Evolutionary conservation across 2,329 filamentous ascomycete genomes (phyloP).

Genomic region (Neobulgaria alba): DNA sequence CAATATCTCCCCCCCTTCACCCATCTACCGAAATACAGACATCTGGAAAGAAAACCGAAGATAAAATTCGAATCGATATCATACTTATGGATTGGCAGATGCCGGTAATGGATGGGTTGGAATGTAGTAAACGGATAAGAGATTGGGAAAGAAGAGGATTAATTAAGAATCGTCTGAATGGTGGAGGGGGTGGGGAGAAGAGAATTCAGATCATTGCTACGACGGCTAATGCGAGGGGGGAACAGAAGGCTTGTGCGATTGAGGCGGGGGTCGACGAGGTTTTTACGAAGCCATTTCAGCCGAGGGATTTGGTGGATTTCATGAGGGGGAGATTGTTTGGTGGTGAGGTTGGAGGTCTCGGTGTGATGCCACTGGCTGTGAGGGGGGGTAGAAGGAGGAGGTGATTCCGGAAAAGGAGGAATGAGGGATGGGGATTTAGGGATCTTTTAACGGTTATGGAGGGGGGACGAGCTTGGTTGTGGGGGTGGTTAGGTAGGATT

Average conservation of each 20-base stretch:
- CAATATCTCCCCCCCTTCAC: not conserved
- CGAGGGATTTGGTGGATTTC: slow-evolving; percentile 7
- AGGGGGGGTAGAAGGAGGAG: too few relatives aligned
- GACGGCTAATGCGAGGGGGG: slow-evolving; percentile 25
- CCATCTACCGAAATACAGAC: not conserved
- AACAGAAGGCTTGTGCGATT: slow-evolving; percentile 22
- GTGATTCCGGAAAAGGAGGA: too few relatives aligned
- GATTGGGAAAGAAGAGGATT: too few relatives aligned
- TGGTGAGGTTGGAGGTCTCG: too few relatives aligned
- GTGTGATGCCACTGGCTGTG: too few relatives aligned
- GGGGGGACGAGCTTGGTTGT: too few relatives aligned
- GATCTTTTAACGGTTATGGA: too few relatives aligned
- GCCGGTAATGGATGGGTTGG: slow-evolving; percentile 64
- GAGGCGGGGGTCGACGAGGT: slow-evolving; percentile 17
- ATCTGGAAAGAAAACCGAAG: not conserved
- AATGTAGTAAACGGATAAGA: slow-evolving; percentile 56
- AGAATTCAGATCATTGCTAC: slow-evolving; percentile 32
- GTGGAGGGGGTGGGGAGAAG: slow-evolving; percentile 40
- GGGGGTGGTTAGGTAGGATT: too few relatives aligned
- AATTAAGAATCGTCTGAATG: too few relatives aligned
- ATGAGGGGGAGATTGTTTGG: slow-evolving; percentile 9
- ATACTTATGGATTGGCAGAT: slow-evolving; percentile 73
- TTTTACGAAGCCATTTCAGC: slow-evolving; percentile 13
- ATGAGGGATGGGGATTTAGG: too few relatives aligned
- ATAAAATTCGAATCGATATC: slow-evolving; percentile 40